Evolutionary conservation across 345 rosid genomes (phyloP).

Genomic region (Adansonia digitata): DNA sequence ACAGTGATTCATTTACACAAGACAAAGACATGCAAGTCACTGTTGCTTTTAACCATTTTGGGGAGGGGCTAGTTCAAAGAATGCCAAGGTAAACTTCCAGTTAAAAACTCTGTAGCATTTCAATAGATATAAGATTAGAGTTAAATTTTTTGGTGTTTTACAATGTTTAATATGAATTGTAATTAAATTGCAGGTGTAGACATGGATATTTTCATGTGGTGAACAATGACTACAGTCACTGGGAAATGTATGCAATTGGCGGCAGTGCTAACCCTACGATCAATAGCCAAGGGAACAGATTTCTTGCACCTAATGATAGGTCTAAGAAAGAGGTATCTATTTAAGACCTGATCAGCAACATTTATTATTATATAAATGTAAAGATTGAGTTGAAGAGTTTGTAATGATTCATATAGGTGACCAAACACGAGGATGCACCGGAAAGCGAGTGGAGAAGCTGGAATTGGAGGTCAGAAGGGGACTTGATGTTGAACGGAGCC

Average conservation of each 20-base stretch:
- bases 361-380: too few relatives aligned
- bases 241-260: constrained; percentile 1
- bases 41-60: constrained; percentile 1
- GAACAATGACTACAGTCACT: not conserved
- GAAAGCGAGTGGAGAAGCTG: not conserved
- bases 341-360: not conserved
- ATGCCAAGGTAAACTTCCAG: not conserved
- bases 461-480: constrained; percentile 3
- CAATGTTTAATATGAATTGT: not conserved
- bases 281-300: not conserved
- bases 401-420: not conserved
- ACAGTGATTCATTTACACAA: not conserved
- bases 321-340: constrained; percentile 1
- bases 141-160: too few relatives aligned
- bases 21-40: constrained; percentile 7
- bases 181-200: not conserved
- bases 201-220: constrained; percentile 1
- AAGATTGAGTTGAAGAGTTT: too few relatives aligned
- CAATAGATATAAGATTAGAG: too few relatives aligned
- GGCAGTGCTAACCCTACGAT: not conserved
- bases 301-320: not conserved
- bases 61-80: not conserved
- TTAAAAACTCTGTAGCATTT: too few relatives aligned
- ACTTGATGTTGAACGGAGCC: constrained; percentile 1
- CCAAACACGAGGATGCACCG: constrained; percentile 2